These are phyloP conservation scores for Pseudotsuga menziesii DNA, from an alignment of 75 land plant species.

Conservation along the genomic window DNA sequence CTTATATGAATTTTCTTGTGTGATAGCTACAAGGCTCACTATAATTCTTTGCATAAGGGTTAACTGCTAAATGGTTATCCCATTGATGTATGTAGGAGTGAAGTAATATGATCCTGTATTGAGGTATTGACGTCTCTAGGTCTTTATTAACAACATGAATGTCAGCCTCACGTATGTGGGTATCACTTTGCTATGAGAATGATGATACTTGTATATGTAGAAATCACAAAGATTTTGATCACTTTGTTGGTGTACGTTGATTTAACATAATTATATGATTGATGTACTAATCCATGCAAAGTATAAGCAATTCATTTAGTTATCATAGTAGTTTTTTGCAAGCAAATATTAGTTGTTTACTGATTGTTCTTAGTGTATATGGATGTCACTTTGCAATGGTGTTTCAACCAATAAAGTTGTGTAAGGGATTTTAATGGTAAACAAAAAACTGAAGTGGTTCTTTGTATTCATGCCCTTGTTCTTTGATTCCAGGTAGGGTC, in stretches of 20 bases:
- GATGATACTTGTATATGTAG: neutral
- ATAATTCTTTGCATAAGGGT: neutral
- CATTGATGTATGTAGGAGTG: neutral
- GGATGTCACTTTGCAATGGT: neutral
- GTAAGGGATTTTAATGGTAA: neutral
- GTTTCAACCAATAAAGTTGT: neutral
- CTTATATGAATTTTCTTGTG: neutral
- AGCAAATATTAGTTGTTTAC: neutral
- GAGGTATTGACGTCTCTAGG: neutral
- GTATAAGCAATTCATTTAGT: neutral
- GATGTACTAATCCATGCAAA: too few relatives aligned
- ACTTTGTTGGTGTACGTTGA: too few relatives aligned
- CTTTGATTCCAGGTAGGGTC: conserved; percentile 22
- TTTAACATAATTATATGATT: too few relatives aligned
- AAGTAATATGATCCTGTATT: neutral
- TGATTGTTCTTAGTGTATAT: neutral
- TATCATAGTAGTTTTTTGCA: too few relatives aligned
- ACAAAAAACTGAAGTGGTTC: neutral
- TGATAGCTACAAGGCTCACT: neutral
- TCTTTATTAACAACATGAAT: too few relatives aligned
- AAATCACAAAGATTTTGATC: too few relatives aligned
- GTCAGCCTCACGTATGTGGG: too few relatives aligned
- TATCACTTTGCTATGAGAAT: neutral
- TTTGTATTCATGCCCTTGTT: neutral
- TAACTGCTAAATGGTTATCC: neutral